Base-by-base conservation (phyloP, 202 grass and related monocot species). In the Brachypodium distachyon region DNA sequence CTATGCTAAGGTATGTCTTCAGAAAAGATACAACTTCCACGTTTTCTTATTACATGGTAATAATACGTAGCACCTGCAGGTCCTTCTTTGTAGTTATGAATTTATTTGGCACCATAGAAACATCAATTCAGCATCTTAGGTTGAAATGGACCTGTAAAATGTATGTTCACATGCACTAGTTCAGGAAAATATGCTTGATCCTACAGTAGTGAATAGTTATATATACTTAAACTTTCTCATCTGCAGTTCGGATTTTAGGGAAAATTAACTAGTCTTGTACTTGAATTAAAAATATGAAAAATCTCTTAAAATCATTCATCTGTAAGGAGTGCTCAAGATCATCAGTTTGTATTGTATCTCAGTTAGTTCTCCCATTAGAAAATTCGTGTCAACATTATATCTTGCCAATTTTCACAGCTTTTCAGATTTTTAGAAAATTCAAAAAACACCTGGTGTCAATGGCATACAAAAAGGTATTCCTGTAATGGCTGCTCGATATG, bases 1-100 rank as follows among this genome's bases (percentile, higher is more conserved):
- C 76, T 61, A 88, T 98, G 89, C 82, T 98, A 74, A 95, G 91
- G 92, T 95, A 40, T 87, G 83, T 69, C 27, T 21, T 67, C 81
- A n/a, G n/a, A n/a, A n/a, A n/a, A n/a, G n/a, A 57, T 77, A 77
- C 39, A 50, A 14, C 41, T 54, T 84, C 50, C 61, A 18, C 3
- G 67, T 49, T 51, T 78, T 7, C 14, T 66, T 64, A 72, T 49
- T 38, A 9, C 32, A 7, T 67, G 49, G 6, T 61, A 39, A 23
- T 61, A 38, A 57, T 77, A 42, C 9, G 1, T 59, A 51, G 36
- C 12, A 39, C 38, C 17, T 63, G 29, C 1, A 61, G 61, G 1
- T 25, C 42, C 25, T 67, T 41, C 4, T 38, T 29, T 43, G 9
- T 57, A 13, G 36, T 66, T 57, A 10, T 79, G 21, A 59, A 44